Base-by-base conservation (phyloP, 2,329 filamentous ascomycete species). In the Colletotrichum simmondsii region DNA sequence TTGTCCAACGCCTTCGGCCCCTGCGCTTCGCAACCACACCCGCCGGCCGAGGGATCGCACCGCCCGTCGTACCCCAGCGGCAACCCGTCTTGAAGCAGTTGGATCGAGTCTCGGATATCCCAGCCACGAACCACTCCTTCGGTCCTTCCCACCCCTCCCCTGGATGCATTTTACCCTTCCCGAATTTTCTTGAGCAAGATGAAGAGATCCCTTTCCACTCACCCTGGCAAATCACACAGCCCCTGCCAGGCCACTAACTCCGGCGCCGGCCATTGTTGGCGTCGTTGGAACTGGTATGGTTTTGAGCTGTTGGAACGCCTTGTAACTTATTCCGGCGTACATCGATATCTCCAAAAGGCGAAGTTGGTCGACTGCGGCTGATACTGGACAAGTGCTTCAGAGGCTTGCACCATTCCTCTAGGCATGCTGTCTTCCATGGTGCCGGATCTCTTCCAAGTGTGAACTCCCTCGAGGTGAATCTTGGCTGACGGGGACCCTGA, bases 1-100 rank as follows among this genome's bases (percentile, higher is more conserved):
- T 68, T 74, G 54, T 64, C 24, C 56, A 32, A 66, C 59, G 26
- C 28, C 63, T 54, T 49, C 61, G 37, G 16, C 57, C 49, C 49
- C 4, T 16, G 19, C 35, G 22, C 2, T n/a, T 35, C 35, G 19
- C 26, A 52, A 24, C n/a, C 65, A 68, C 68, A 24, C 12, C 28
- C n/a, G 28, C 35, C 61, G 14, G 49, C 49, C 22, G 32, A 16
- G 32, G n/a, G 16, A 22, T 32, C 54, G 24, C 30, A 5, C 32
- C 28, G 52, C 58, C 68, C 14, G n/a, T 57, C 46, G 61, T 42
- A 42, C 28, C 19, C 61, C 28, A 53, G 28, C 56, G 37, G 24
- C 67, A 59, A 42, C 24, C 49, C 42, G 22, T 59, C 14, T 12
- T 24, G 28, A 65, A 37, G 5, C 24, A n/a, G 6, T 22, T 16